Conservation (phyloP, 2,329 filamentous ascomycete species). For the Fusarium verticillioides region DNA sequence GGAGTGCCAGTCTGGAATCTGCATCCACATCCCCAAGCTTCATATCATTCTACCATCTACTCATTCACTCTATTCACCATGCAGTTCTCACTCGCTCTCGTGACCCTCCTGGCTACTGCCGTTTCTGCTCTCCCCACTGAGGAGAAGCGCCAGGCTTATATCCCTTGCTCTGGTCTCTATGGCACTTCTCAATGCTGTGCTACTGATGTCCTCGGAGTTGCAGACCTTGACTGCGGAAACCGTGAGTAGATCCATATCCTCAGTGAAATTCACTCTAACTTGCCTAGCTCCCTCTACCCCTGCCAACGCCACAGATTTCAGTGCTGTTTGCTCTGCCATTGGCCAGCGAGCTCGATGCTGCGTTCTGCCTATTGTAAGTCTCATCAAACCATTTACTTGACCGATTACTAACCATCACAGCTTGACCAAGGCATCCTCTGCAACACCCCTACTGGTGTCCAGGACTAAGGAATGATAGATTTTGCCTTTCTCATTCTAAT, state of each 20-base stretch:
- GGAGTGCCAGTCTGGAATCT: not conserved
- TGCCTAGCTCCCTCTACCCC: slow-evolving; percentile 47
- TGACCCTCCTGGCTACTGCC: slow-evolving; percentile 41
- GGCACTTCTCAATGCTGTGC: slow-evolving; percentile 67
- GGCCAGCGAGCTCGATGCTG: slow-evolving; percentile 70
- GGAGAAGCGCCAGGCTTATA: slow-evolving; percentile 51
- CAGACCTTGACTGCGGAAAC: slow-evolving; percentile 65
- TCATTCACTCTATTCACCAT: slow-evolving; percentile 34
- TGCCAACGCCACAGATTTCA: slow-evolving; percentile 55
- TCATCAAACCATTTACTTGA: fast-evolving
- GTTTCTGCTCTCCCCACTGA: slow-evolving; percentile 45
- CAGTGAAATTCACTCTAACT: not conserved
- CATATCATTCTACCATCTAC: slow-evolving; percentile 9
- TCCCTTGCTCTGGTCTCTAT: slow-evolving; percentile 57
- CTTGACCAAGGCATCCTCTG: slow-evolving; percentile 52
- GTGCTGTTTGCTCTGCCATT: slow-evolving; percentile 56
- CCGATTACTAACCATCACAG: not conserved
- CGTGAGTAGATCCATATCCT: slow-evolving; percentile 54
- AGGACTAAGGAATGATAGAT: slow-evolving; percentile 29
- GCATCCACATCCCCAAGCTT: not conserved
- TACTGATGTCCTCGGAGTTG: slow-evolving; percentile 68
- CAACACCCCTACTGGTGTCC: slow-evolving; percentile 48
- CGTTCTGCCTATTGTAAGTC: slow-evolving; percentile 58
- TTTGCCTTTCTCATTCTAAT: not conserved
- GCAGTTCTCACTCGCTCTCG: slow-evolving; percentile 47